phyloP scores from a whole-genome alignment of 2,329 filamentous ascomycete species.

The Bimuria novae-zelandiae region DNA sequence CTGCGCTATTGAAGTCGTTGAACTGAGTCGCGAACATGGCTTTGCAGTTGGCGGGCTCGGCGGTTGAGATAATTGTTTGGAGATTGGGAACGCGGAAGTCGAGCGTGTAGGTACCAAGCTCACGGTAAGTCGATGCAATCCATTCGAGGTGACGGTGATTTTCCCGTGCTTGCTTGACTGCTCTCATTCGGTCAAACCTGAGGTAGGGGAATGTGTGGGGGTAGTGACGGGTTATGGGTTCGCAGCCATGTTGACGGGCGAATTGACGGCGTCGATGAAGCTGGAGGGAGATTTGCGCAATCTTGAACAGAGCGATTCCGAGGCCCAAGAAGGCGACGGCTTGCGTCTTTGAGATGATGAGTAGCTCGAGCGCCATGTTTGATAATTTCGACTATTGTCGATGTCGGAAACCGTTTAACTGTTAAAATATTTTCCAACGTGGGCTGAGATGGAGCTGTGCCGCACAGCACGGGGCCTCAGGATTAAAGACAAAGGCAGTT shows the following conservation, averaged over 20 bases:
- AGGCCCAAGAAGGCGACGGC: background rate
- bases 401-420: too few relatives aligned
- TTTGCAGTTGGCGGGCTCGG: background rate
- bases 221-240: background rate
- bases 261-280: background rate
- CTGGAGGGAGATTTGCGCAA: background rate
- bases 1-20: background rate
- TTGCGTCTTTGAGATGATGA: background rate
- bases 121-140: background rate
- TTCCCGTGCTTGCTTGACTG: background rate
- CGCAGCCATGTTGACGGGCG: background rate
- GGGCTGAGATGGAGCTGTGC: too few relatives aligned
- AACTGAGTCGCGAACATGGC: background rate
- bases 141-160: background rate
- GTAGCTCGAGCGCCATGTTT: background rate
- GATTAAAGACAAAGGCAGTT: too few relatives aligned
- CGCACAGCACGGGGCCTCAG: too few relatives aligned
- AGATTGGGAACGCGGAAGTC: background rate
- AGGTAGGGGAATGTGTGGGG: background rate
- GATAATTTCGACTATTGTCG: too few relatives aligned
- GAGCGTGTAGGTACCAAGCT: background rate
- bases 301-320: background rate
- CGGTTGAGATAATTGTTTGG: slow-evolving; percentile 6
- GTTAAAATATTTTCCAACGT: too few relatives aligned
- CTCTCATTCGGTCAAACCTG: background rate